Evolutionary conservation across 2,329 filamentous ascomycete species (phyloP), one percentile per base, ranked within the genome.

Genomic region (Colletotrichum cuscutae): DNA sequence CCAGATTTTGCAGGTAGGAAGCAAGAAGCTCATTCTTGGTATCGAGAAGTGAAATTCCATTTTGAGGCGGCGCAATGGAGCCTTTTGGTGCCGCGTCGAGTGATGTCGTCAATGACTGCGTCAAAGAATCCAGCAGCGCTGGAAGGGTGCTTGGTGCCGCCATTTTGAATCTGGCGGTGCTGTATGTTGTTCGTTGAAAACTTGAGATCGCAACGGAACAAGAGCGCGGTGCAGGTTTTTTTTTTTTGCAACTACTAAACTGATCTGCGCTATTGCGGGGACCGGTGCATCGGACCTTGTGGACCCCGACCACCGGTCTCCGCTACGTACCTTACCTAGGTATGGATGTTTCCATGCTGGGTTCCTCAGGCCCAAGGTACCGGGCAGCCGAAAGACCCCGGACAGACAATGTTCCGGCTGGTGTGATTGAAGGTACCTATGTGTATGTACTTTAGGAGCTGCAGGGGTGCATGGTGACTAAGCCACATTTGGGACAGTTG

Each of bases 11-110:
- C 0, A 99, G 88, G 83, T 99, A 99, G 4, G 96, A 96, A 52
- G 99, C 91, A 22, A 99, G 91, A n/a, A 99, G 89, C 81, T 99
- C 97, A 83, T 97, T 98, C 85, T 99, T 99, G 76, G 94, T 91
- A 80, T 98, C 95, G 78, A 99, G 92, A 1, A 99, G 90, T 0
- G 97, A 98, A 71, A 99, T 97, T 79, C 97, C 96, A 78, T 98
- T 91, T 75, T 92, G 88, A 1, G 94, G 92, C n/a, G 94, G 90
- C 61, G 93, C 85, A 72, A 97, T 89, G n/a, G 87, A 81, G 22
- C 91, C 81, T 61, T 89, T 89, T 0, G 92, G 90, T 0, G 92
- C 88, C 6, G 92, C 91, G 71, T 95, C 90, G 58, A 92, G 87
- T 0, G 93, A 90, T 0, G 91, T 88, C 0, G 87, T 86, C 1